Percentiles rank a stretch among this genome's conserved stretches.
Evolutionary conservation across 257 asterid species (phyloP).

Genomic region (Scutellaria baicalensis): DNA sequence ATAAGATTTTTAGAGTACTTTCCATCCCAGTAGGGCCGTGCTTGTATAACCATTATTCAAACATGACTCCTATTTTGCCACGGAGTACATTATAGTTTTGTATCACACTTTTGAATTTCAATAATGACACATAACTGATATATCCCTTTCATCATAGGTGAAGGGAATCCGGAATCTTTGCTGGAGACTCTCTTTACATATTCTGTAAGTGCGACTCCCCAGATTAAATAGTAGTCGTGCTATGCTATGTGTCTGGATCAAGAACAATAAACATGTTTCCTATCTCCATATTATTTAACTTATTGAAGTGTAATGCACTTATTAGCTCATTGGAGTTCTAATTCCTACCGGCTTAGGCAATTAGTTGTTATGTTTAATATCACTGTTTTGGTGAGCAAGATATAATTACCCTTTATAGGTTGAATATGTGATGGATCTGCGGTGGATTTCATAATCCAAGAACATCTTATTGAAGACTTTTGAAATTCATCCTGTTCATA

Average conservation of each 20-base stretch:
- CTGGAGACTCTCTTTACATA: conserved; percentile 70
- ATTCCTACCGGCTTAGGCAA: background rate
- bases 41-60: background rate
- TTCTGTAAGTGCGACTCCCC: conserved; percentile 47
- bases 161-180: conserved; percentile 55
- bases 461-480: background rate
- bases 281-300: background rate
- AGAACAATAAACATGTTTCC: background rate
- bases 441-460: background rate
- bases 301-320: background rate
- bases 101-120: background rate
- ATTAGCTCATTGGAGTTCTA: background rate
- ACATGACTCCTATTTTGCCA: too few species aligned
- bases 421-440: background rate
- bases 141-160: conserved; percentile 43
- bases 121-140: conserved; percentile 1
- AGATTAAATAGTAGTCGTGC: background rate
- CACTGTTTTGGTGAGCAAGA: background rate
- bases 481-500: background rate
- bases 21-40: too few species aligned
- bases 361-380: background rate
- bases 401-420: background rate
- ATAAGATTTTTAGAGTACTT: background rate
- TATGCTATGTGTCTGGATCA: background rate
- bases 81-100: background rate